Conservation (phyloP, 2,329 filamentous ascomycete genomes). For the Aureobasidium lini region DNA sequence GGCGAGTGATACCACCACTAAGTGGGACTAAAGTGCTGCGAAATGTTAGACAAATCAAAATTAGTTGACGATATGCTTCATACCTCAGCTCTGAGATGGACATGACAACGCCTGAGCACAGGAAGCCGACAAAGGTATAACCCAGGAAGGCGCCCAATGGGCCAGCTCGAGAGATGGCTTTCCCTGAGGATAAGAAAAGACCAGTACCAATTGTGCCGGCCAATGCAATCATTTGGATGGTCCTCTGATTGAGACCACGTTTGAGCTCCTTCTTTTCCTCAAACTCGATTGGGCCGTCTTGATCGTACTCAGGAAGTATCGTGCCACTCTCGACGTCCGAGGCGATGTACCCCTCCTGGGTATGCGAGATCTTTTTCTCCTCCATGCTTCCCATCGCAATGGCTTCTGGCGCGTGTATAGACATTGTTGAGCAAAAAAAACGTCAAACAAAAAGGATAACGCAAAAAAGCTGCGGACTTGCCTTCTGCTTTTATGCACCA, state of each 20-base stretch:
- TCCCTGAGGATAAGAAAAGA: slow-evolving; percentile 1
- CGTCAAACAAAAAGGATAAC: neutral
- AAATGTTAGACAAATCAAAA: neutral
- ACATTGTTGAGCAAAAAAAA: neutral
- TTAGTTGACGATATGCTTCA: slow-evolving; percentile 15
- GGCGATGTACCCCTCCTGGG: neutral
- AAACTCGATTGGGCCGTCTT: neutral
- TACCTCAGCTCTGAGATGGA: slow-evolving; percentile 55
- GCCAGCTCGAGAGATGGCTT: neutral
- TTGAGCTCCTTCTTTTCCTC: slow-evolving; percentile 9
- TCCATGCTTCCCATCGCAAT: neutral
- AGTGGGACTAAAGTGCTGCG: slow-evolving; percentile 64
- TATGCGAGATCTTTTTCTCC: neutral
- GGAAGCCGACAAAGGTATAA: slow-evolving; percentile 1
- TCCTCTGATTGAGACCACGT: slow-evolving; percentile 45
- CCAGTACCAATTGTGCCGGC: slow-evolving; percentile 41
- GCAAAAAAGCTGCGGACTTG: neutral
- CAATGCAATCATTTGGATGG: slow-evolving; percentile 59
- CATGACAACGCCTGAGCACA: slow-evolving; percentile 41
- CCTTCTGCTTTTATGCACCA: neutral
- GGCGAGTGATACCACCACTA: slow-evolving; percentile 67
- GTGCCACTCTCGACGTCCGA: neutral
- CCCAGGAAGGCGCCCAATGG: slow-evolving; percentile 2
- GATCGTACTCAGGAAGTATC: neutral
- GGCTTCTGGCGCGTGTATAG: neutral